A percentile compares a stretch with the other conserved stretches of the same genome.
These are phyloP conservation scores for Coniochaeta hoffmannii DNA, from an alignment of 2,329 filamentous ascomycete species.

Conservation along the genomic window DNA sequence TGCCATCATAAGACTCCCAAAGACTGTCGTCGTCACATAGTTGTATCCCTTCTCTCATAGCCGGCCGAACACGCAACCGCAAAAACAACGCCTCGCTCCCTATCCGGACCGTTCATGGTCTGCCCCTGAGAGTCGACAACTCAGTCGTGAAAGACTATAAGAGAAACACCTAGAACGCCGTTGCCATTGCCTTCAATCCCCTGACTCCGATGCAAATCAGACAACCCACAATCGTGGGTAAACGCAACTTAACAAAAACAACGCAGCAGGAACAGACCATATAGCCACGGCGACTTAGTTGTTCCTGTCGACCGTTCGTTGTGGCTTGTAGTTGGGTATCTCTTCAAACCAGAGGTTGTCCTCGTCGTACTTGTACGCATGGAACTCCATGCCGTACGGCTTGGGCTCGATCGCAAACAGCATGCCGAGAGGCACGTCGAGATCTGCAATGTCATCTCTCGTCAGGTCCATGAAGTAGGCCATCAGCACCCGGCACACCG, in stretches of 20 bases:
- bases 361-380: slow-evolving; percentile 86
- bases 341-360: slow-evolving; percentile 74
- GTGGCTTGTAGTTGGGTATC: slow-evolving; percentile 74
- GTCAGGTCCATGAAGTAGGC: slow-evolving; percentile 95
- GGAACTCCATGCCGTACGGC: slow-evolving; percentile 95
- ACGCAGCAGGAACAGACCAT: background rate
- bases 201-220: background rate
- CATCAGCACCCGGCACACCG: slow-evolving; percentile 83
- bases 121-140: background rate
- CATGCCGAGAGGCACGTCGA: slow-evolving; percentile 90
- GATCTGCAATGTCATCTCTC: slow-evolving; percentile 83
- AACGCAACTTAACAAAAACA: background rate
- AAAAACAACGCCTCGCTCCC: background rate
- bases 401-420: slow-evolving; percentile 94
- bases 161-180: background rate
- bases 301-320: slow-evolving; percentile 42
- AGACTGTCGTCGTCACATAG: background rate
- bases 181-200: background rate
- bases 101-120: background rate
- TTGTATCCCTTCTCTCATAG: background rate
- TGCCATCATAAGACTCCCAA: background rate
- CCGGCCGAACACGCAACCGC: background rate
- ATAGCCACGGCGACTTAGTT: slow-evolving; percentile 10
- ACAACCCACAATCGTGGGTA: background rate
- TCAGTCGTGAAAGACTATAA: background rate